phyloP scores from a whole-genome alignment of 306 rosid species.

The Quercus variabilis region DNA sequence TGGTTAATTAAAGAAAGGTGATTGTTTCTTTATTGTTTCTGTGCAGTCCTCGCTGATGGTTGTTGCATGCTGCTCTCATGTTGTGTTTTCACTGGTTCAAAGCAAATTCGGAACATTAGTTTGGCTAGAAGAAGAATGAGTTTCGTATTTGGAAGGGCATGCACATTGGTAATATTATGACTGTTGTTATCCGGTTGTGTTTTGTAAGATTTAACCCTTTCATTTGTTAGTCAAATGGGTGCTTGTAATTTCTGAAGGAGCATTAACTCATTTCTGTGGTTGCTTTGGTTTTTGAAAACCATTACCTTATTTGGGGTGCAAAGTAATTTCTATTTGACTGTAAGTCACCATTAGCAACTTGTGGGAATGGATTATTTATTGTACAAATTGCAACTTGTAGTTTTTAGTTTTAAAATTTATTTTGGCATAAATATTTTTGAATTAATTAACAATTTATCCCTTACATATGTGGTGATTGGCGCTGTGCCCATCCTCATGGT shows the following conservation, averaged over 20 bases:
- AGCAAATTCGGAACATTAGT: background rate
- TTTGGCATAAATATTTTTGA: background rate
- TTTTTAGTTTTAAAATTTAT: background rate
- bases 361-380: background rate
- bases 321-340: no score
- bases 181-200: background rate
- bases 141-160: background rate
- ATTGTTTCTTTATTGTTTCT: background rate
- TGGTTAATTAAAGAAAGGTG: background rate
- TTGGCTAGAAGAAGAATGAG: background rate
- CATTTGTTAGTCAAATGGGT: background rate
- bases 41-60: slow-evolving; percentile 62
- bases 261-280: background rate
- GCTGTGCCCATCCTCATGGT: background rate
- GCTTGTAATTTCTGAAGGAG: background rate
- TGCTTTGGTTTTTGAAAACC: background rate
- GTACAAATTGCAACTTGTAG: background rate
- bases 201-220: background rate
- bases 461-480: background rate
- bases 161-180: background rate
- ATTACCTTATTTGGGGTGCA: background rate
- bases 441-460: background rate
- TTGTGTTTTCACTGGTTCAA: slow-evolving; percentile 10
- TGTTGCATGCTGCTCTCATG: background rate
- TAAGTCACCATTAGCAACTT: background rate